Evolutionary conservation across 2,329 filamentous ascomycete species (phyloP).

Genomic region (Claviceps monticola): DNA sequence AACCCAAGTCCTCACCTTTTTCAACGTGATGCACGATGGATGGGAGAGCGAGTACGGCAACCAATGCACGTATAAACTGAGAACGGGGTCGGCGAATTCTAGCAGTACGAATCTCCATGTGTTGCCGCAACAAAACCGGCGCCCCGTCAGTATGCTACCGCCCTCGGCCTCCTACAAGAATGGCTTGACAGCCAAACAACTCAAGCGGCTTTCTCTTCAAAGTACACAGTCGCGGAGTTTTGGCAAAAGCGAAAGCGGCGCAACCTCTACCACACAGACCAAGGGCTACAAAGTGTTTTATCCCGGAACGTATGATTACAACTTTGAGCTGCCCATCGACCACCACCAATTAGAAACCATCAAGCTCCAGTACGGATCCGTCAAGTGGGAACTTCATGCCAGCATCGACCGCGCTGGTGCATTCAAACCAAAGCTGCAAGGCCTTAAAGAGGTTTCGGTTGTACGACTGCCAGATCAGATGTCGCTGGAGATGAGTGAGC

Average conservation of each 20-base stretch:
- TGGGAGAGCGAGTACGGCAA: slow-evolving; percentile 51
- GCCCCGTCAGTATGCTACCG: slow-evolving; percentile 8
- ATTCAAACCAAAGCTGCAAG: slow-evolving; percentile 78
- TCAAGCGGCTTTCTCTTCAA: slow-evolving; percentile 61
- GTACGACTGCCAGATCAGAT: slow-evolving; percentile 78
- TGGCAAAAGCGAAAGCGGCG: slow-evolving; percentile 58
- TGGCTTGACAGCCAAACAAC: slow-evolving; percentile 29
- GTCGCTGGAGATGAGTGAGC: slow-evolving; percentile 80
- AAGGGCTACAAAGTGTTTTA: slow-evolving; percentile 81
- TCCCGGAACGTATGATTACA: slow-evolving; percentile 52
- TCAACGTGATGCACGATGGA: slow-evolving; percentile 58
- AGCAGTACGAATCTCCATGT: slow-evolving; percentile 19
- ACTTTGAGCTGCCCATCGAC: slow-evolving; percentile 82
- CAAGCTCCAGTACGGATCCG: slow-evolving; percentile 70
- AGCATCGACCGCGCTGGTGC: slow-evolving; percentile 75
- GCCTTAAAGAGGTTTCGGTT: slow-evolving; percentile 67
- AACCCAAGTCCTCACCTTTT: slow-evolving; percentile 83
- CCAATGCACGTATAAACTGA: slow-evolving; percentile 42
- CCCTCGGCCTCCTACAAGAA: slow-evolving; percentile 9
- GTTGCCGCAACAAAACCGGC: slow-evolving; percentile 5
- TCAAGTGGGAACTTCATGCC: slow-evolving; percentile 79
- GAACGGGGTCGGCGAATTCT: slow-evolving; percentile 21
- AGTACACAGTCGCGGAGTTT: slow-evolving; percentile 77
- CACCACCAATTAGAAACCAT: slow-evolving; percentile 82
- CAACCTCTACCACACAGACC: slow-evolving; percentile 41